Conservation (phyloP, 208 protist species). For the Trypanosoma lewisi region DNA sequence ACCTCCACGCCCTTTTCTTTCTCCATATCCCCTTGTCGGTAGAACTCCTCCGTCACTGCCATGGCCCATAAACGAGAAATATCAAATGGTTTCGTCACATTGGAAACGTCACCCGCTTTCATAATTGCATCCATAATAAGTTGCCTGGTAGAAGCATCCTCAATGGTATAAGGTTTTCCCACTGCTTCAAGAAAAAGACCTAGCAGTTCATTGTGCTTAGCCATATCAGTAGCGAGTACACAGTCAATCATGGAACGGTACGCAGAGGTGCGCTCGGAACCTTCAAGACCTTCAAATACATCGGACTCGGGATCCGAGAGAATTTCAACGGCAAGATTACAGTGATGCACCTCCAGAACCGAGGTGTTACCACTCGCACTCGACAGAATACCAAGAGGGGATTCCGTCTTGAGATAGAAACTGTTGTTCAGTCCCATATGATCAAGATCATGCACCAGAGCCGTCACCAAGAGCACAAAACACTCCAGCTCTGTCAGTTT, state of each 20-base stretch:
- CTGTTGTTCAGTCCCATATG: conserved; percentile 92
- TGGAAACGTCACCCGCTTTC: conserved; percentile 84
- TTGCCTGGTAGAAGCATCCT: conserved; percentile 29
- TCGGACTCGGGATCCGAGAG: conserved; percentile 68
- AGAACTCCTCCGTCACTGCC: conserved; percentile 88
- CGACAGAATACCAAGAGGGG: conserved; percentile 78
- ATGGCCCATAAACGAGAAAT: conserved; percentile 79
- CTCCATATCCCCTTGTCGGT: conserved; percentile 86
- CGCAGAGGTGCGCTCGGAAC: conserved; percentile 37
- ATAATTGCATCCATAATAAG: conserved; percentile 75
- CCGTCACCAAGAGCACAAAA: conserved; percentile 76
- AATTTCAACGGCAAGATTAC: conserved; percentile 85
- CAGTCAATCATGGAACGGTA: conserved; percentile 80
- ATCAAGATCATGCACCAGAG: conserved; percentile 82
- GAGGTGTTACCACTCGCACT: conserved; percentile 79
- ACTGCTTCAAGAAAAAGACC: conserved; percentile 30
- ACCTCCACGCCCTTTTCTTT: conserved; percentile 83
- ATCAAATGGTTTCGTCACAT: conserved; percentile 87
- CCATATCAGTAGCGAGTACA: conserved; percentile 88
- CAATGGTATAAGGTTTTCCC: conserved; percentile 29
- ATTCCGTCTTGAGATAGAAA: conserved; percentile 88
- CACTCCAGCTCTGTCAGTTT: conserved; percentile 73
- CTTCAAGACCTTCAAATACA: conserved; percentile 64
- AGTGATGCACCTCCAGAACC: conserved; percentile 88
- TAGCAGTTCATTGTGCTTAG: conserved; percentile 57